Percentiles rank a stretch among this genome's conserved stretches.
Conservation (phyloP, 331 rosid genomes). For the Rosa hybrid region DNA sequence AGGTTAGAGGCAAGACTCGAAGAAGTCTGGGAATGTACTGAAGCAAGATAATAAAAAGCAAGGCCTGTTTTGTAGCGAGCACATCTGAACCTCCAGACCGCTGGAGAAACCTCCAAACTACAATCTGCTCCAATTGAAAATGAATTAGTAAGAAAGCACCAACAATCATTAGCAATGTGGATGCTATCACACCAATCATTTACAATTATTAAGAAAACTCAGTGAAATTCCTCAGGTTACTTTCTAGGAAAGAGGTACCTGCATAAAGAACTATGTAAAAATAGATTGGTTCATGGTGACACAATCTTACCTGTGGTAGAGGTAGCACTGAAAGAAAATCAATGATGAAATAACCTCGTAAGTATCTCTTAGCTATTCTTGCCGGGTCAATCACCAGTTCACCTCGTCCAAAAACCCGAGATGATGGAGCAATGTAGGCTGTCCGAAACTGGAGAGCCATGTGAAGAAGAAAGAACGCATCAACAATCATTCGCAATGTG, state of each 20-base stretch:
- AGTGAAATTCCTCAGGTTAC: not conserved
- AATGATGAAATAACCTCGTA: slow-evolving; percentile 73
- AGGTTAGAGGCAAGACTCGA: slow-evolving; percentile 75
- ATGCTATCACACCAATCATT: not conserved
- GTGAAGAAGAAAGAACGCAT: slow-evolving; percentile 83
- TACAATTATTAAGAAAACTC: not conserved
- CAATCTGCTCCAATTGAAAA: slow-evolving; percentile 61
- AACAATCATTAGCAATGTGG: not conserved
- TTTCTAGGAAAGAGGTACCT: not conserved
- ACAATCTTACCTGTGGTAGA: slow-evolving; percentile 78
- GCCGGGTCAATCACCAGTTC: slow-evolving; percentile 94
- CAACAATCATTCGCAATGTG: slow-evolving; percentile 79
- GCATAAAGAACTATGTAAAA: slow-evolving; percentile 4
- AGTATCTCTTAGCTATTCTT: slow-evolving; percentile 86
- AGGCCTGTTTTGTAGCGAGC: slow-evolving; percentile 77
- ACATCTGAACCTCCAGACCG: slow-evolving; percentile 81
- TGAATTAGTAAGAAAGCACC: not conserved
- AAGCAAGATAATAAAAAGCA: slow-evolving; percentile 77
- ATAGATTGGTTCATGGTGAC: slow-evolving; percentile 13
- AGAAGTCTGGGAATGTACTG: slow-evolving; percentile 88
- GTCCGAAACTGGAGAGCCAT: slow-evolving; percentile 98
- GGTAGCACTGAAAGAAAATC: slow-evolving; percentile 88
- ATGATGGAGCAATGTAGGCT: slow-evolving; percentile 97
- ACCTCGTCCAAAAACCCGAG: slow-evolving; percentile 99
- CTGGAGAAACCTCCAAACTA: slow-evolving; percentile 89